Conservation (phyloP, 1,139 yeast species). For the Yarrowia galli region DNA sequence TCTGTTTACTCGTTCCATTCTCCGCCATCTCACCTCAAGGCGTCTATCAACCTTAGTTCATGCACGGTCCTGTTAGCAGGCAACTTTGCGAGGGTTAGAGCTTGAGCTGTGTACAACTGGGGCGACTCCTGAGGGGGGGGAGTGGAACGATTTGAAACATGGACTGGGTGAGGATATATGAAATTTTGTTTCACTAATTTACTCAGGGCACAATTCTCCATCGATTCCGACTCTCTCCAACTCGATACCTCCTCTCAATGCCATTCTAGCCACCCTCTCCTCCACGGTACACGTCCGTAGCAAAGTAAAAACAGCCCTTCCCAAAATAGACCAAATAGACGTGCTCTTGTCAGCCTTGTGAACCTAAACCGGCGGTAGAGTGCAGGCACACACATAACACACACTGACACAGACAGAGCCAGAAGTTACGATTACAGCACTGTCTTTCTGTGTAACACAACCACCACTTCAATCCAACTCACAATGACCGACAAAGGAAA, state of each 20-base stretch:
- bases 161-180: no score
- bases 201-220: no score
- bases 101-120: neutral
- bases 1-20: slow-evolving; percentile 14
- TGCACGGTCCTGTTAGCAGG: no score
- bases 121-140: no score
- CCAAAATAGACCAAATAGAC: slow-evolving; percentile 15
- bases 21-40: slow-evolving; percentile 19
- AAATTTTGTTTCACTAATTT: no score
- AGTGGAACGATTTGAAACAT: no score
- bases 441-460: no score
- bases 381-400: no score
- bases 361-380: neutral
- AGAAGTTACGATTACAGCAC: no score
- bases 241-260: neutral
- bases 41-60: slow-evolving; percentile 21
- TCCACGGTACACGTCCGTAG: neutral
- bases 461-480: neutral
- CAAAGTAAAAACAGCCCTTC: slow-evolving; percentile 23
- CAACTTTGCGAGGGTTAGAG: neutral
- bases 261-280: neutral
- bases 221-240: no score
- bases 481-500: slow-evolving; percentile 21
- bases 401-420: no score
- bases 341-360: slow-evolving; percentile 7